Evolutionary conservation across 1,284 basidiomycete genomes (phyloP).

Genomic region (Quambalaria eucalypti): DNA sequence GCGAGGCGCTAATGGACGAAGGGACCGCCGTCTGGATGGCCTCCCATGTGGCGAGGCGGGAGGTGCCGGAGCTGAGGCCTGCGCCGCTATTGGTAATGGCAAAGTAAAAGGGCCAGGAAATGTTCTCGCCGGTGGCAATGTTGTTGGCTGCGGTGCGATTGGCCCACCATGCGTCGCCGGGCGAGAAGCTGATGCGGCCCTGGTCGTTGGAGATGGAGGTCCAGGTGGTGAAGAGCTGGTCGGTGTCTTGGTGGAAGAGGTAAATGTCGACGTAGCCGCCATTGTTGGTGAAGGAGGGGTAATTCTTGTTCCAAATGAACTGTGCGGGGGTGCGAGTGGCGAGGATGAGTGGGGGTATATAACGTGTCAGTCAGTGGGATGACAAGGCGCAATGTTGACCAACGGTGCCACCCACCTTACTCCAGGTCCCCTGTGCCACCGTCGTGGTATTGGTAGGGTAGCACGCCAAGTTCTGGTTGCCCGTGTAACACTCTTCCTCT

Average conservation of each 20-base stretch:
- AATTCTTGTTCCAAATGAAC: constrained; percentile 40
- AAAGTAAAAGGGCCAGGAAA: constrained; percentile 42
- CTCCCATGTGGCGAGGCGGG: constrained; percentile 23
- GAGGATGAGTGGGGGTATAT: no score
- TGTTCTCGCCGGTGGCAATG: constrained; percentile 9
- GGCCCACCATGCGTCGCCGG: constrained; percentile 32
- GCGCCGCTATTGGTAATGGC: constrained; percentile 22
- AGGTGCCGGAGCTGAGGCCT: constrained; percentile 12
- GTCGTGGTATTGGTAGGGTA: background rate
- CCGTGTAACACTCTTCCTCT: background rate
- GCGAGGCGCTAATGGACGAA: no score
- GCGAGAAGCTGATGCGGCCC: constrained; percentile 28
- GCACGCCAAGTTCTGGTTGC: background rate
- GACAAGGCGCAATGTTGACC: background rate
- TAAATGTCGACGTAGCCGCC: constrained; percentile 34
- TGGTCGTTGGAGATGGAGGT: constrained; percentile 23
- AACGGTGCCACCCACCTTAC: background rate
- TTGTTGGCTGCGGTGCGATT: constrained; percentile 11
- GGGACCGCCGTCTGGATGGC: constrained; percentile 34
- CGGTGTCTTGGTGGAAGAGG: constrained; percentile 33
- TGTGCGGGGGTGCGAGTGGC: background rate
- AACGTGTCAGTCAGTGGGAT: background rate
- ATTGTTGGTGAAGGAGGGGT: constrained; percentile 25
- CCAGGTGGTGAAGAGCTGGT: constrained; percentile 26
- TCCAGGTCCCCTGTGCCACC: background rate